Base-by-base conservation (phyloP, 306 rosid species). In the Lathyrus sativus region DNA sequence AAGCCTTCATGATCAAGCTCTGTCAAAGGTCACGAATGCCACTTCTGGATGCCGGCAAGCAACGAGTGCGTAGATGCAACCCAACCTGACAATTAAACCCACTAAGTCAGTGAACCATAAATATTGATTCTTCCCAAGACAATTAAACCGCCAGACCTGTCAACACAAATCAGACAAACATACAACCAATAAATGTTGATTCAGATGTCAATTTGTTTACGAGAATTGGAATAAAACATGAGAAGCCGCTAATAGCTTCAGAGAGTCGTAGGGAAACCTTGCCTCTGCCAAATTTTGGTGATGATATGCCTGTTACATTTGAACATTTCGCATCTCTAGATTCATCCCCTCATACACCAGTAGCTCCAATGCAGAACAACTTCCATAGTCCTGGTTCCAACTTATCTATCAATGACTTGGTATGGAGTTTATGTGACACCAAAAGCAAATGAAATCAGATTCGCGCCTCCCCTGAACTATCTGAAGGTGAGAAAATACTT, bases 281-380 rank as follows among this genome's bases (percentile, higher is more conserved):
- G 85, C 89, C 96, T 71, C 63, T 92, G 67, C 82, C 91, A 46
- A 80, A 85, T 73, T 88, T 89, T 88, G 89, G 96, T 11, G 97
- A 85, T 65, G 86, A 81, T 69, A 80, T 43, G 45, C 76, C 84
- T 55, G 86, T 81, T 74, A 76, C 82, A 4, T 73, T 79, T 63
- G 83, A 74, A 71, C 74, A 74, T 39, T 66, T 78, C 35, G 73
- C 64, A 33, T 72, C 77, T 66, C 82, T 75, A 83, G 80, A 82
- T 68, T 60, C 74, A 68, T 78, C 87, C 65, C 31, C 71, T 68
- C 61, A 10, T 72, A 62, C 60, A 50, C 72, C 82, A 17, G 49
- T 59, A 77, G 51, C 86, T 50, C 43, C 80, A 48, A 65, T 73
- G 61, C 75, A 41, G 69, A 75, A 65, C 75, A 42, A 61, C 67